A percentile compares a stretch with the other conserved stretches of the same genome.
These are phyloP conservation scores for Chlorociboria aeruginascens DNA, from an alignment of 495 filamentous ascomycete genomes.

Conservation along the genomic window DNA sequence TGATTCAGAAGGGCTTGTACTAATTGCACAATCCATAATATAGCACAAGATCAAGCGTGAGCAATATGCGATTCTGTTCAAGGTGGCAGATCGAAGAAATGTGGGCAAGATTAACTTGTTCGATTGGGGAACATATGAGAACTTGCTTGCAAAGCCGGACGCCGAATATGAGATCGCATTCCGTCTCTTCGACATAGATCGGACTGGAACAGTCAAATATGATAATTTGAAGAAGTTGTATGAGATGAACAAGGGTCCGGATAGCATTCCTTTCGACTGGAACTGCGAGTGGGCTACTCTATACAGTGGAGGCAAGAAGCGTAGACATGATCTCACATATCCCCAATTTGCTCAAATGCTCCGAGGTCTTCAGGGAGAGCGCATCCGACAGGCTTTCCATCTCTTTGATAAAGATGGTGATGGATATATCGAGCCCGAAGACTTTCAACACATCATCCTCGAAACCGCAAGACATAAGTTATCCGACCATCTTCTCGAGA, in stretches of 20 bases:
- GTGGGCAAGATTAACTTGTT: slow-evolving; percentile 60
- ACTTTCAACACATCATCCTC: slow-evolving; percentile 91
- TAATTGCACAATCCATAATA: slow-evolving; percentile 16
- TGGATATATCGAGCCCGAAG: slow-evolving; percentile 92
- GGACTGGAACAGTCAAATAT: slow-evolving; percentile 73
- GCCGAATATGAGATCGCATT: slow-evolving; percentile 99
- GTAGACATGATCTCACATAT: slow-evolving; percentile 83
- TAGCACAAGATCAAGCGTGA: slow-evolving; percentile 96
- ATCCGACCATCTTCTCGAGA: slow-evolving; percentile 89
- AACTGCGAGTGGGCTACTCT: slow-evolving; percentile 93
- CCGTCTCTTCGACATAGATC: slow-evolving; percentile 80
- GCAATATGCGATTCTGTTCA: slow-evolving; percentile 88
- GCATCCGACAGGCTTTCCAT: slow-evolving; percentile 89
- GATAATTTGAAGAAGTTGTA: slow-evolving; percentile 74
- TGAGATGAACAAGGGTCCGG: slow-evolving; percentile 65
- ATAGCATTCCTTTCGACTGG: slow-evolving; percentile 91
- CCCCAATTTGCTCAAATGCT: slow-evolving; percentile 98
- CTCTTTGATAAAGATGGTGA: slow-evolving; percentile 85
- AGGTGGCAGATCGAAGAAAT: slow-evolving; percentile 68
- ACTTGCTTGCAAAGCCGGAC: slow-evolving; percentile 85
- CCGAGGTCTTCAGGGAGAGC: slow-evolving; percentile 87
- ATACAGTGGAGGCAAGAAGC: slow-evolving; percentile 76
- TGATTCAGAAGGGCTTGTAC: slow-evolving; percentile 1
- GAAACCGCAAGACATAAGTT: slow-evolving; percentile 94
- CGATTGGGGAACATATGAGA: slow-evolving; percentile 89